Base-by-base conservation (phyloP, 306 rosid species). In the Fragaria ananassa region DNA sequence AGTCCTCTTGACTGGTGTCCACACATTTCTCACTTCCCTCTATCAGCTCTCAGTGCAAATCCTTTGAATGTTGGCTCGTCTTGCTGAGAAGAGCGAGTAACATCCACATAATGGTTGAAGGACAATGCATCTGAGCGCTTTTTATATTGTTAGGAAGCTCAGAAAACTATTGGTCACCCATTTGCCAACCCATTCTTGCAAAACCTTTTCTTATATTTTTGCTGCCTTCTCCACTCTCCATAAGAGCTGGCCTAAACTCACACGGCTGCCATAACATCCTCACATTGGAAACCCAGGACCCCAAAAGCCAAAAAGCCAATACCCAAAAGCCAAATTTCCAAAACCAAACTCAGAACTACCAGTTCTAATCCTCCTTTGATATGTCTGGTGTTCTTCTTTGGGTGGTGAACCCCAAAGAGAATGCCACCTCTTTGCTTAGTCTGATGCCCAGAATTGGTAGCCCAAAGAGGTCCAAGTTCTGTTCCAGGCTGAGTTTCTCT, bases 321-420 rank as follows among this genome's bases (percentile, higher is more conserved):
- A 12, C 69, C 8, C 70, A 65, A 4, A 18, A 35, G 49, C 71
- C 47, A 70, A 46, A 8, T 15, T 6, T 0, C 66, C 29, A 34
- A 64, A 61, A 8, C 42, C 18, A 60, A 34, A 63, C 44, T 63
- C 13, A 17, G 8, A 60, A 29, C 69, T 35, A 15, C 44, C 21
- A 17, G 19, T 41, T 72, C 13, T 12, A 1, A 31, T 39, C 45
- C 58, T 8, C 10, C 47, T 37, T 5, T 73, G 84, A 82, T 68
- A 92, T 92, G 96, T 86, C 93, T 45, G 80, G 84, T 74, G 85
- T 80, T 77, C 86, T 87, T 76, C 89, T 89, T 78, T 84, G 93
- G 96, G 90, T 80, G 80, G 83, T 78, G 74, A 85, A 87, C 84
- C 88, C 87, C 75, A 88, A 82, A 61, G 96, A 86, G 75, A 89